phyloP scores from a whole-genome alignment of 192 early-diverging fungal species.

The Linderina pennispora region DNA sequence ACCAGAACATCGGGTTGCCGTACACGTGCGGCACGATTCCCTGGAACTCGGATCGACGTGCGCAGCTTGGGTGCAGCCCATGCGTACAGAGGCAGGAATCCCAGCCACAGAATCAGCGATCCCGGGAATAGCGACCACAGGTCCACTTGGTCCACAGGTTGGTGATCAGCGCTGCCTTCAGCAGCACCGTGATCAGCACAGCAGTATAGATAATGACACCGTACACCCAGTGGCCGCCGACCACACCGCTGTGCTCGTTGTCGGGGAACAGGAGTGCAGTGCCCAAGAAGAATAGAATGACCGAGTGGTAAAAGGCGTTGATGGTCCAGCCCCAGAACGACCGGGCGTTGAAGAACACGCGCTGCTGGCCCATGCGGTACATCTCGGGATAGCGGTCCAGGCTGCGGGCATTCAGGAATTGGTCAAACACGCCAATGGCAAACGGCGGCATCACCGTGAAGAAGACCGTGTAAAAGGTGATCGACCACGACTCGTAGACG shows the following conservation, averaged over 20 bases:
- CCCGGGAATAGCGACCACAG: conserved; percentile 84
- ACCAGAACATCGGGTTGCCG: conserved; percentile 76
- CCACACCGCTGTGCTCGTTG: conserved; percentile 58
- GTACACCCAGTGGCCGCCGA: conserved; percentile 86
- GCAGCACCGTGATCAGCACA: conserved; percentile 80
- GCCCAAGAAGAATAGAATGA: conserved; percentile 71
- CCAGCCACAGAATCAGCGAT: conserved; percentile 83
- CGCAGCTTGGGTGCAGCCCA: conserved; percentile 60
- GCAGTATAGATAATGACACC: conserved; percentile 86
- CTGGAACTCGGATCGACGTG: conserved; percentile 66
- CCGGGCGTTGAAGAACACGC: conserved; percentile 74
- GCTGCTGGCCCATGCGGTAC: conserved; percentile 71
- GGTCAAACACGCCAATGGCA: conserved; percentile 97
- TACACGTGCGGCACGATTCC: conserved; percentile 64
- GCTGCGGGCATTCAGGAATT: conserved; percentile 86
- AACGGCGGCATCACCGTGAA: conserved; percentile 94
- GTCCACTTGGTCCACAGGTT: conserved; percentile 96
- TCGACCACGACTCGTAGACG: conserved; percentile 97
- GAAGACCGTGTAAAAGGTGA: conserved; percentile 89
- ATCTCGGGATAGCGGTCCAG: conserved; percentile 97
- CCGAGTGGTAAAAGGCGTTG: conserved; percentile 92
- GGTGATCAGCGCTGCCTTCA: conserved; percentile 86
- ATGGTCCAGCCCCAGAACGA: conserved; percentile 89
- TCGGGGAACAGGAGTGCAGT: conserved; percentile 61
- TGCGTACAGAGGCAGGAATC: conserved; percentile 79